phyloP scores from a whole-genome alignment of 2,329 filamentous ascomycete genomes.

The Xylariales sp. region DNA sequence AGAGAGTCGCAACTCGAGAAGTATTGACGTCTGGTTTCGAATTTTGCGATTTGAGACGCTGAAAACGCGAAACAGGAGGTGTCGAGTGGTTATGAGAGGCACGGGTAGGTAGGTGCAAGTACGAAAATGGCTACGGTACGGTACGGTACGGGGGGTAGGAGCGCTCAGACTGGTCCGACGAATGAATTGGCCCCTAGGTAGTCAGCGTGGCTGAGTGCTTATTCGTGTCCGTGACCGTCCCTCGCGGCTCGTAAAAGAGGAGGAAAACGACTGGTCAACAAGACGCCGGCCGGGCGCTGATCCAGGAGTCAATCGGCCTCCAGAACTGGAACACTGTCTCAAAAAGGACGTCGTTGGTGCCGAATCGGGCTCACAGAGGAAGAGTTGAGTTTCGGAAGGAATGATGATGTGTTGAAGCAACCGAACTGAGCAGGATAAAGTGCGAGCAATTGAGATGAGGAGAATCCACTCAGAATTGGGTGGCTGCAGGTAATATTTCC shows the following conservation, averaged over 20 bases:
- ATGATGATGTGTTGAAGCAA: not conserved
- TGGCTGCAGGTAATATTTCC: no score
- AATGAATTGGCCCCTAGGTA: constrained; percentile 7
- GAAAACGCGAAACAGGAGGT: constrained; percentile 13
- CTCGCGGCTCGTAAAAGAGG: constrained; percentile 9
- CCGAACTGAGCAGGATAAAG: no score
- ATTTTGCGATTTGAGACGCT: constrained; percentile 20
- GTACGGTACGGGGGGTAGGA: not conserved
- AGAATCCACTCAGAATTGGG: no score
- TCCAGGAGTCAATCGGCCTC: not conserved
- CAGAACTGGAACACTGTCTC: constrained; percentile 4
- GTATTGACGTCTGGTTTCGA: constrained; percentile 20
- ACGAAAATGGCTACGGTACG: not conserved
- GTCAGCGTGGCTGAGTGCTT: constrained; percentile 13
- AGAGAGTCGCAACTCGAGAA: constrained; percentile 13
- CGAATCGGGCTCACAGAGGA: not conserved
- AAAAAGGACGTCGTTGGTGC: not conserved
- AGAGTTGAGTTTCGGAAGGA: not conserved
- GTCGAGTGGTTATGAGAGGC: constrained; percentile 9
- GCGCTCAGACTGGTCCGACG: not conserved
- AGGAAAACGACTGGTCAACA: constrained; percentile 9
- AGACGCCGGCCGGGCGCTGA: constrained; percentile 5
- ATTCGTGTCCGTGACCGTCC: constrained; percentile 10
- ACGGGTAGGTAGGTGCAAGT: no score
- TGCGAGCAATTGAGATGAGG: no score